phyloP scores from a whole-genome alignment of 345 rosid species.

The Syzygium aqueum region DNA sequence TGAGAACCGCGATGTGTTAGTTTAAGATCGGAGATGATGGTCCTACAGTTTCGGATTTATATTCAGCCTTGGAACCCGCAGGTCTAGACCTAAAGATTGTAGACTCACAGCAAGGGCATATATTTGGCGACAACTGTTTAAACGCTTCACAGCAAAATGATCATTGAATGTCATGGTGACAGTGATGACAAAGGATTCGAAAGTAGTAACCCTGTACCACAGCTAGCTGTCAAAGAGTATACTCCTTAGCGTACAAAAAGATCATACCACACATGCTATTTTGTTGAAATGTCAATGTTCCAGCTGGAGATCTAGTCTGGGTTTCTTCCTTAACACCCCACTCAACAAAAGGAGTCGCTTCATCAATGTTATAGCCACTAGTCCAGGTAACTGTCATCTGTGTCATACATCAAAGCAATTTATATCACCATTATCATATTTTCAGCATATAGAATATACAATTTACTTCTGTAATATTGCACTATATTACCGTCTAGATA shows the following conservation, averaged over 20 bases:
- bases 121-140: background rate
- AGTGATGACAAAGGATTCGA: background rate
- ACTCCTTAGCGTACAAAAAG: background rate
- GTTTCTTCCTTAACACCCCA: conserved; percentile 50
- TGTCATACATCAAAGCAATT: background rate
- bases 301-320: conserved; percentile 53
- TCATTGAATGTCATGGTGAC: background rate
- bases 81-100: background rate
- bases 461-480: background rate
- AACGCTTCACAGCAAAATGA: background rate
- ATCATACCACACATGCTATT: conserved; percentile 89
- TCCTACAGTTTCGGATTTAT: background rate
- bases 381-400: conserved; percentile 98
- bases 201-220: background rate
- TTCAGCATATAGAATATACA: background rate
- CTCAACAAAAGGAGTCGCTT: conserved; percentile 67
- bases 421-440: background rate
- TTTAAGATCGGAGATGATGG: background rate
- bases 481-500: background rate
- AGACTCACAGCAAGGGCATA: background rate
- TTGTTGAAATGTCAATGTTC: conserved; percentile 55
- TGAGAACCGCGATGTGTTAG: background rate
- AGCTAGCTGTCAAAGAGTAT: background rate
- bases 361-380: conserved; percentile 68
- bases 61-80: background rate